Evolutionary conservation across 2,329 filamentous ascomycete species (phyloP).

Genomic region (Esteya vermicola): DNA sequence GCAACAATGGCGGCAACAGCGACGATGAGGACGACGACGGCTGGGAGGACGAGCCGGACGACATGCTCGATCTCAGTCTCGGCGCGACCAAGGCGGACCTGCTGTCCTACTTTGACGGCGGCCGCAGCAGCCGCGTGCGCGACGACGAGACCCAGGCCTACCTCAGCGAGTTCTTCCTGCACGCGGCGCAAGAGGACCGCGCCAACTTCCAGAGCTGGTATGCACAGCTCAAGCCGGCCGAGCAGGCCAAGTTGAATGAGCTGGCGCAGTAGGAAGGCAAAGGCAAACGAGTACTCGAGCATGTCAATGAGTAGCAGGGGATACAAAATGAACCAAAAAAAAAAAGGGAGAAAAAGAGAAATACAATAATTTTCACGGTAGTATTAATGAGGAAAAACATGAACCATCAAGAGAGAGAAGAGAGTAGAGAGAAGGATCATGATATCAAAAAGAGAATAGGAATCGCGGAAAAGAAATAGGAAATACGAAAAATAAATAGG

Average conservation of each 20-base stretch:
- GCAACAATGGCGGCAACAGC: conserved; percentile 26
- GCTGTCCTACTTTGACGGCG: conserved; percentile 59
- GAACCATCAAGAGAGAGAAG: no score
- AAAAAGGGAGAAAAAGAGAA: neutral
- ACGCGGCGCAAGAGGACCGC: conserved; percentile 39
- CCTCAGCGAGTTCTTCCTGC: conserved; percentile 66
- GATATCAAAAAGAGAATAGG: no score
- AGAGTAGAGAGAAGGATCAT: no score
- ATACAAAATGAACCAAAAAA: no score
- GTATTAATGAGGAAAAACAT: no score
- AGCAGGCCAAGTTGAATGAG: conserved; percentile 41
- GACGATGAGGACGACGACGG: conserved; percentile 62
- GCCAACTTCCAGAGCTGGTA: conserved; percentile 44
- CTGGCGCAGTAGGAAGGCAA: conserved; percentile 22
- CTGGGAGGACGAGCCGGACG: conserved; percentile 78
- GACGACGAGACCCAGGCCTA: conserved; percentile 88
- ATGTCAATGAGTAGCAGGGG: no score
- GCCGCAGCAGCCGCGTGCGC: conserved; percentile 48
- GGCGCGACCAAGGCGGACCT: conserved; percentile 58
- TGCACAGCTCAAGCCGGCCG: conserved; percentile 36
- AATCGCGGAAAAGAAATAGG: no score
- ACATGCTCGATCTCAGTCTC: conserved; percentile 61
- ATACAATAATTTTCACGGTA: neutral
- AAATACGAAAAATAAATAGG: neutral
- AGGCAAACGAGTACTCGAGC: no score